phyloP scores from a whole-genome alignment of 768 basidiomycete genomes.

The Phallus indusiatus region DNA sequence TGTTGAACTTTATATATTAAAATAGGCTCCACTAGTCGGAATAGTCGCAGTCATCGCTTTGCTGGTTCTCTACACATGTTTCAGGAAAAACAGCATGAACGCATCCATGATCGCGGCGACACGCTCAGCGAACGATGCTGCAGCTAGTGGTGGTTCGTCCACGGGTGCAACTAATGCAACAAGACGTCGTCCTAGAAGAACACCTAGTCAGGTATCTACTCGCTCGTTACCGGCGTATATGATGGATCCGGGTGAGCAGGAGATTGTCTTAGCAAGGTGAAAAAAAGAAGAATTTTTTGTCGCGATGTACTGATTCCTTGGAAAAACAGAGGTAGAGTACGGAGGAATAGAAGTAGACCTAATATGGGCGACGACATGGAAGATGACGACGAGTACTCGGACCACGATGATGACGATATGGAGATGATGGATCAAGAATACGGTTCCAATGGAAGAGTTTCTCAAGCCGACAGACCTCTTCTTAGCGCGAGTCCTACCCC shows the following conservation, averaged over 20 bases:
- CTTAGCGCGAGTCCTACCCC: neutral
- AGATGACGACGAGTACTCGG: neutral
- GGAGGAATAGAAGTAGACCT: constrained; percentile 2
- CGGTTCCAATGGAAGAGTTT: neutral
- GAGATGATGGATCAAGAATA: too few species aligned
- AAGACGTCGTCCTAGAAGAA: constrained; percentile 33
- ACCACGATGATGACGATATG: neutral
- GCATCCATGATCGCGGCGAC: neutral
- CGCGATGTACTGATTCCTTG: too few species aligned
- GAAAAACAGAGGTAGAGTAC: neutral
- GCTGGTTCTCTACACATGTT: neutral
- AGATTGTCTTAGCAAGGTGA: constrained; percentile 59
- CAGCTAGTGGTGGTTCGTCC: neutral
- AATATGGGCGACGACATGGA: neutral
- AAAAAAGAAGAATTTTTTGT: constrained; percentile 15
- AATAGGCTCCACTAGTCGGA: constrained; percentile 2
- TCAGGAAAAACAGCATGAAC: neutral
- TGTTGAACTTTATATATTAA: neutral
- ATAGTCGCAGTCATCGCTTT: neutral
- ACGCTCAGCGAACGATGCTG: neutral
- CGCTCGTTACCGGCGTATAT: constrained; percentile 69
- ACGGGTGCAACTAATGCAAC: constrained; percentile 15
- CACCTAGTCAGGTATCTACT: constrained; percentile 75
- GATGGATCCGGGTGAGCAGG: constrained; percentile 77
- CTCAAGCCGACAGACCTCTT: neutral